These are phyloP conservation scores for Waltergamsia citrina DNA, from an alignment of 2,329 filamentous ascomycete species.

Conservation along the genomic window DNA sequence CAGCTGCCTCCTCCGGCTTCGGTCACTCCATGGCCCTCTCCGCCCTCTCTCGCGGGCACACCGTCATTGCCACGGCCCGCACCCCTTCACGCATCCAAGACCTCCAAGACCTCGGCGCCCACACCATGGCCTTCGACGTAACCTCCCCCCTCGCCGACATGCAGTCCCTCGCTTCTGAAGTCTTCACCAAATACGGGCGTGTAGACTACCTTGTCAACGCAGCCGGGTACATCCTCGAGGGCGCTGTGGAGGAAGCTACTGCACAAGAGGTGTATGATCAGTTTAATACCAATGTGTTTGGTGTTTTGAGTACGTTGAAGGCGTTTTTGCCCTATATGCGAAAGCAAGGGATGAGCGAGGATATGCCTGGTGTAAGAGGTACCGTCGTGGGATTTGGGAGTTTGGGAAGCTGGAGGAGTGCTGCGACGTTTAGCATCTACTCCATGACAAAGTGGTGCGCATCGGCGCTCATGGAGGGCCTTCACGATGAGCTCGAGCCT, in stretches of 20 bases:
- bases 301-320: constrained; percentile 35
- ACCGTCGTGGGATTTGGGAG: constrained; percentile 36
- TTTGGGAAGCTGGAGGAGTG: constrained; percentile 31
- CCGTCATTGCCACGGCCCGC: constrained; percentile 40
- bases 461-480: constrained; percentile 32
- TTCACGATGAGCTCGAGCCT: constrained; percentile 30
- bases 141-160: constrained; percentile 27
- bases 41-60: constrained; percentile 35
- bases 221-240: constrained; percentile 33
- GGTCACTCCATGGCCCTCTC: constrained; percentile 32
- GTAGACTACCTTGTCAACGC: constrained; percentile 40
- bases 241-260: constrained; percentile 27
- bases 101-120: constrained; percentile 32
- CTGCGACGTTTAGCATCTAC: constrained; percentile 26
- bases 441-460: constrained; percentile 35
- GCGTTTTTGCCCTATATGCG: constrained; percentile 39
- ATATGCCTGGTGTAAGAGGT: constrained; percentile 11
- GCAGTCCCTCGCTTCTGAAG: constrained; percentile 19
- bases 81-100: constrained; percentile 24
- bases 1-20: constrained; percentile 40
- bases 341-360: constrained; percentile 15
- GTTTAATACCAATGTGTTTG: constrained; percentile 47
- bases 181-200: constrained; percentile 21
- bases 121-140: constrained; percentile 35
- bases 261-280: constrained; percentile 22